Base-by-base conservation (phyloP, 768 basidiomycete species). In the Ephemerocybe angulata region DNA sequence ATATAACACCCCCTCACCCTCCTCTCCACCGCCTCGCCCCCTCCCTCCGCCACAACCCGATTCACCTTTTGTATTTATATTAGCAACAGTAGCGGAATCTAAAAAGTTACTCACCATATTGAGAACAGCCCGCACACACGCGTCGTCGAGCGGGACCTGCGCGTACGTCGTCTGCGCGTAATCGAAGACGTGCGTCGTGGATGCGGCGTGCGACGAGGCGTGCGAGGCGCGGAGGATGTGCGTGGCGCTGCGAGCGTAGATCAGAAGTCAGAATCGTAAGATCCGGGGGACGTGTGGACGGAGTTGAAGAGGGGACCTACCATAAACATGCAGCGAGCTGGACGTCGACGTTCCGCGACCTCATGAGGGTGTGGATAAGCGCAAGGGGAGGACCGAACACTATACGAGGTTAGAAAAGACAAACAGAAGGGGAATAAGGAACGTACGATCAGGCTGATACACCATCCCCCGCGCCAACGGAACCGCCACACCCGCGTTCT, bases 1-100 rank as follows among this genome's bases (percentile, higher is more conserved):
- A 87, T 80, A 63, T 88, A 89, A 64, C 90, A 92, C 0, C 89
- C 86, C 64, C 80, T 86, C 1, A 82, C 83, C 30, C 81, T 76
- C 17, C 68, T 77, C 42, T 69, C 67, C 3, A 73, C 65, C 22
- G 70, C 63, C 47, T 84, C 80, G 1, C 60, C 57, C 4, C 62
- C 62, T 4, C 75, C 63, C 1, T 76, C 73, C 1, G 72, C 65
- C 21, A 90, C 69, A 41, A 88, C 72, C 3, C 83, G 77, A 58
- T 84, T 87, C 29, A 90, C 33, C 33, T 35, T 17, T 17, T 8
- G 33, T 17, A 8, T 17, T 17, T 35, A 8, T 17, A 17, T 35
- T 8, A 17, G 33, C 33, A 35, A 35, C 33, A 8, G 8, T 17
- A 8, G 33, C 33, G n/a, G n/a, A n/a, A 35, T 17, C 8, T 35